Conservation (phyloP, 2,329 filamentous ascomycete genomes). For the Colletotrichum phormii region DNA sequence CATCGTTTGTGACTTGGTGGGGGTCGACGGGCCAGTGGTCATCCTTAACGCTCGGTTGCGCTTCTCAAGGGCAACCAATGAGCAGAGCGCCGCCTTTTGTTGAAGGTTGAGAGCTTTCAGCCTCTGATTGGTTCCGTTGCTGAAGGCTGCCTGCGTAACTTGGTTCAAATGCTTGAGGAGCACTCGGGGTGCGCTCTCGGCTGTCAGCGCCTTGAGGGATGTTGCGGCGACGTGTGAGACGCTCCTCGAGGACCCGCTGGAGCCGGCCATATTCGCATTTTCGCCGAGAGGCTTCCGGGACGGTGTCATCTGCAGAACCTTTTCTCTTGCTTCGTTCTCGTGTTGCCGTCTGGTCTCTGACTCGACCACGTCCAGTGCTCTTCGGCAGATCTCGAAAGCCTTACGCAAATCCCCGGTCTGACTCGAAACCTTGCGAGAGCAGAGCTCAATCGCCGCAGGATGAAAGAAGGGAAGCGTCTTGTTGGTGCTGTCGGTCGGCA, state of each 20-base stretch:
- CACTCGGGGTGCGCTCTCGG: constrained; percentile 86
- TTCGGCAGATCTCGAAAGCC: constrained; percentile 92
- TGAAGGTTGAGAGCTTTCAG: constrained; percentile 92
- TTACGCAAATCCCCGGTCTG: constrained; percentile 96
- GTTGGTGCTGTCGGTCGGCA: constrained; percentile 66
- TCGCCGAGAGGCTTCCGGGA: constrained; percentile 84
- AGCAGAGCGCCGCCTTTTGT: constrained; percentile 94
- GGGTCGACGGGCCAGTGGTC: constrained; percentile 58
- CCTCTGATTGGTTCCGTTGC: constrained; percentile 86
- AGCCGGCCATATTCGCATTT: constrained; percentile 77
- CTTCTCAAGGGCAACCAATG: constrained; percentile 87
- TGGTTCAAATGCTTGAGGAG: constrained; percentile 92
- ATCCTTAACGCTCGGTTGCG: constrained; percentile 68
- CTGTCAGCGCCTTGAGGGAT: constrained; percentile 73
- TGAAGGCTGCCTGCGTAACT: constrained; percentile 89
- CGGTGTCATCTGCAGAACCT: constrained; percentile 70
- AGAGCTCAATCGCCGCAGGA: constrained; percentile 92
- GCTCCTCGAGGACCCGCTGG: constrained; percentile 51
- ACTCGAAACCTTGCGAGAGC: constrained; percentile 92
- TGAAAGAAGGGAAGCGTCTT: constrained; percentile 86
- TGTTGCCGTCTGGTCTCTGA: constrained; percentile 82
- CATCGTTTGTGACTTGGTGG: constrained; percentile 68
- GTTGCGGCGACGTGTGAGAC: constrained; percentile 60
- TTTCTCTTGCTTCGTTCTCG: constrained; percentile 69
- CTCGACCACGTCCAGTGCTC: constrained; percentile 90